Conservation (phyloP, 306 rosid genomes). For the Quercus agrifolia region DNA sequence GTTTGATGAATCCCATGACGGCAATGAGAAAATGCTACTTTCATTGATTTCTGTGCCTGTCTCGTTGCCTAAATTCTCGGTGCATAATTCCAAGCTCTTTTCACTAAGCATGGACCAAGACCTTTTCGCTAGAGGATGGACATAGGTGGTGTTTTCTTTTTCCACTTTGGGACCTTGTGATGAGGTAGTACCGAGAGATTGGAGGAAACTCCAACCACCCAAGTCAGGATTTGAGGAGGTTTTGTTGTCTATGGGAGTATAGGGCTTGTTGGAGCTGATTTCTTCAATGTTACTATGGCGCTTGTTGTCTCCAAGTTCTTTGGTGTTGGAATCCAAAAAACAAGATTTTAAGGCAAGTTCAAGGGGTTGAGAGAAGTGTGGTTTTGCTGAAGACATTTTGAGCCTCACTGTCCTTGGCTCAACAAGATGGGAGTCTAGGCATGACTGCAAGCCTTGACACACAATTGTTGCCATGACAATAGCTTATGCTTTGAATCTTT, state of each 20-base stretch:
- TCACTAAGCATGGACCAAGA: constrained; percentile 43
- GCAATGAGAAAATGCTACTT: constrained; percentile 34
- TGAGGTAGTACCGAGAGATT: constrained; percentile 37
- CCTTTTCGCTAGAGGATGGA: constrained; percentile 55
- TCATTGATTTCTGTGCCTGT: constrained; percentile 68
- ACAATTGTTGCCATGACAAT: constrained; percentile 71
- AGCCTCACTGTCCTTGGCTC: constrained; percentile 64
- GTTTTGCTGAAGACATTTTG: constrained; percentile 41
- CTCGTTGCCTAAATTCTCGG: constrained; percentile 83
- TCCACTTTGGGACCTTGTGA: constrained; percentile 7
- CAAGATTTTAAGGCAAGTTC: constrained; percentile 41
- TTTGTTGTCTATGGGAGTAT: background rate
- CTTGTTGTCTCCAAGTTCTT: constrained; percentile 17
- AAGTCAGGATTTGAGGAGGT: constrained; percentile 3
- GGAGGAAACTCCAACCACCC: constrained; percentile 61
- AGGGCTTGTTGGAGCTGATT: constrained; percentile 5
- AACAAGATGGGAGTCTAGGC: constrained; percentile 51
- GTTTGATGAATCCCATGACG: background rate
- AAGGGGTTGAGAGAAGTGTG: constrained; percentile 34
- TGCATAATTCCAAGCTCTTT: constrained; percentile 69
- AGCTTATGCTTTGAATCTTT: background rate
- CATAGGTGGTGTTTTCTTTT: constrained; percentile 31
- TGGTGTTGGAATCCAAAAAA: constrained; percentile 30
- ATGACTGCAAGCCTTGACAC: constrained; percentile 49
- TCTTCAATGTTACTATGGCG: constrained; percentile 10